phyloP scores from a whole-genome alignment of 2,329 filamentous ascomycete species.

The Talaromyces amestolkiae region DNA sequence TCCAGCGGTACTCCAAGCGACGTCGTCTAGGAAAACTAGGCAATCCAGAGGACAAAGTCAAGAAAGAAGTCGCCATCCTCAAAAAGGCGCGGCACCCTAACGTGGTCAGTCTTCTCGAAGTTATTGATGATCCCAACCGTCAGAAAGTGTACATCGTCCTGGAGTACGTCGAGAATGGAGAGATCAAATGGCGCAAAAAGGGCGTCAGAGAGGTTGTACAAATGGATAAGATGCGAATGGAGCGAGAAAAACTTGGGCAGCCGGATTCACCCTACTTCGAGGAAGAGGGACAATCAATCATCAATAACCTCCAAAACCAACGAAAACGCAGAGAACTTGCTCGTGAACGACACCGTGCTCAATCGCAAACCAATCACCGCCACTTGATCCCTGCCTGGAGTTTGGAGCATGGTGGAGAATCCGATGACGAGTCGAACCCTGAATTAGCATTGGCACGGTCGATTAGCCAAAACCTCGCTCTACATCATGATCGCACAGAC shows the following conservation, averaged over 20 bases:
- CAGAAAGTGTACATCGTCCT: slow-evolving; percentile 99
- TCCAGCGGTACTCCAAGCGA: slow-evolving; percentile 90
- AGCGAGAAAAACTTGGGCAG: slow-evolving; percentile 70
- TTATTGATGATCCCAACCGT: slow-evolving; percentile 92
- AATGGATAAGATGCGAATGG: slow-evolving; percentile 76
- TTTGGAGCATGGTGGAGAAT: slow-evolving; percentile 70
- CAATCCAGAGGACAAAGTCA: slow-evolving; percentile 71
- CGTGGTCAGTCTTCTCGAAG: slow-evolving; percentile 89
- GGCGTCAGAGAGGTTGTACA: slow-evolving; percentile 78
- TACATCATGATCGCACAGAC: slow-evolving; percentile 26
- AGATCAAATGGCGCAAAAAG: slow-evolving; percentile 91
- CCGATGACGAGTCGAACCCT: slow-evolving; percentile 48
- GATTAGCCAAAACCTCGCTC: slow-evolving; percentile 34
- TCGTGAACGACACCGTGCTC: slow-evolving; percentile 60
- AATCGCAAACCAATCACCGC: slow-evolving; percentile 53
- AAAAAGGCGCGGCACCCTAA: slow-evolving; percentile 99
- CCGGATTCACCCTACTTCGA: slow-evolving; percentile 61
- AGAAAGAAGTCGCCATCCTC: slow-evolving; percentile 93
- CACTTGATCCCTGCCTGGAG: slow-evolving; percentile 72
- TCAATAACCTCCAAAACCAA: slow-evolving; percentile 37
- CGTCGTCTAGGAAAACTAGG: slow-evolving; percentile 76
- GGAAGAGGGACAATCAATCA: slow-evolving; percentile 45
- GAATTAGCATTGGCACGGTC: slow-evolving; percentile 34
- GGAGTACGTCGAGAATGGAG: slow-evolving; percentile 89
- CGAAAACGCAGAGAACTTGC: slow-evolving; percentile 52